Conservation (phyloP, 768 basidiomycete genomes). For the Mycena vulgaris region DNA sequence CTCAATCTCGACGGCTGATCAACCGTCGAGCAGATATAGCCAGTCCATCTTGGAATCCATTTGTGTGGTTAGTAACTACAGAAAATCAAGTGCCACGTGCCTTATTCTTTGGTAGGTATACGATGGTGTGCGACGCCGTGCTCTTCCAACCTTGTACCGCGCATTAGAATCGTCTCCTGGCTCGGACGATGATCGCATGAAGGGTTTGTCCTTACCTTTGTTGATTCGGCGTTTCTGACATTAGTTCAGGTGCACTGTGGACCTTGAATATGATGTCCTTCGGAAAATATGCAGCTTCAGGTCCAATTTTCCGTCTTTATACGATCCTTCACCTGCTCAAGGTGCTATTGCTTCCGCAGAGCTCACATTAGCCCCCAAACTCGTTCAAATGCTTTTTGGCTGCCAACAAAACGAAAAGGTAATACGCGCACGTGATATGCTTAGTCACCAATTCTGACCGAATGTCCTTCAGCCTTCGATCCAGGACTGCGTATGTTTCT, state of each 20-base stretch:
- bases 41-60: constrained; percentile 66
- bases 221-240: not conserved
- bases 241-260: constrained; percentile 73
- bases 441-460: not conserved
- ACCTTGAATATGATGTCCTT: constrained; percentile 77
- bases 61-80: constrained; percentile 59
- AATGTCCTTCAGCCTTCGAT: constrained; percentile 71
- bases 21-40: constrained; percentile 52
- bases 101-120: constrained; percentile 60
- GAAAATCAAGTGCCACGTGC: not conserved
- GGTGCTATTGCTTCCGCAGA: constrained; percentile 51
- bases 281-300: constrained; percentile 69
- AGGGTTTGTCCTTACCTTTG: constrained; percentile 56
- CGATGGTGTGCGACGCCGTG: constrained; percentile 78
- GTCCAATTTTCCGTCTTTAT: not conserved
- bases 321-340: not conserved
- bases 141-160: constrained; percentile 70
- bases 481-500: constrained; percentile 79
- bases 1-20: constrained; percentile 38
- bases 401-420: constrained; percentile 91
- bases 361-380: constrained; percentile 71
- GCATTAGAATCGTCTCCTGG: constrained; percentile 76
- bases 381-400: constrained; percentile 73
- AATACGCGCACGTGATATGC: not conserved
- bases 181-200: constrained; percentile 91